phyloP scores from a whole-genome alignment of 1,284 basidiomycete species.

The Sanghuangporus weigelae region DNA sequence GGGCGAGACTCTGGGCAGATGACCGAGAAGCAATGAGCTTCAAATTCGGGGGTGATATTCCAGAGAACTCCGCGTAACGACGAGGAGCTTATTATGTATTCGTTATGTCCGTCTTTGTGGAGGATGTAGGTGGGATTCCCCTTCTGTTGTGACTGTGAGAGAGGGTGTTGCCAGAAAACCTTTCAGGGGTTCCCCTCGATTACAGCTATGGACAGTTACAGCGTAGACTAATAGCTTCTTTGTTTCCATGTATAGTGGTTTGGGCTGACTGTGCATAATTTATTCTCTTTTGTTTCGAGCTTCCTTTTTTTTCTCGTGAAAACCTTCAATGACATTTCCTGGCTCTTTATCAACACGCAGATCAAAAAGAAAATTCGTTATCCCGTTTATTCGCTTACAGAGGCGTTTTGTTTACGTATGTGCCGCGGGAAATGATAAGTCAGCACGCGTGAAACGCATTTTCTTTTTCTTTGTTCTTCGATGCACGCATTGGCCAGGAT shows the following conservation, averaged over 20 bases:
- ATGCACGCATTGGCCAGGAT: not conserved
- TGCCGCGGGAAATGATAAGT: not conserved
- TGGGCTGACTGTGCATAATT: not conserved
- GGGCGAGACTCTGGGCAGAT: conserved; percentile 79
- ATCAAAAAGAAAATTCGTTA: not conserved
- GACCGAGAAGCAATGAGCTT: conserved; percentile 71
- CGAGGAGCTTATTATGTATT: conserved; percentile 13
- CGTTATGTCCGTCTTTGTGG: conserved; percentile 9
- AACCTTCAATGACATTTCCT: too few relatives aligned
- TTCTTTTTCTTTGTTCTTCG: not conserved
- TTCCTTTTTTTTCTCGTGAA: too few relatives aligned
- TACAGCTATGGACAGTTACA: too few relatives aligned
- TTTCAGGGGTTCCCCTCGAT: too few relatives aligned
- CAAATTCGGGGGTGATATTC: conserved; percentile 6
- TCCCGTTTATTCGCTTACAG: too few relatives aligned
- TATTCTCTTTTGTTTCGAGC: not conserved
- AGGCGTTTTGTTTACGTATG: not conserved
- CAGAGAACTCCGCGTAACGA: not conserved
- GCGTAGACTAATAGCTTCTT: not conserved
- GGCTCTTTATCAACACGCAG: not conserved
- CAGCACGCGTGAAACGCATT: not conserved
- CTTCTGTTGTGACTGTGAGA: too few relatives aligned
- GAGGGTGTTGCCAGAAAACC: too few relatives aligned
- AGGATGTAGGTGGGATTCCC: too few relatives aligned
- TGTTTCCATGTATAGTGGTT: not conserved